Percentiles rank a stretch among this genome's conserved stretches.
phyloP scores from a whole-genome alignment of 495 filamentous ascomycete species.

The Schizothecium vesticola region DNA sequence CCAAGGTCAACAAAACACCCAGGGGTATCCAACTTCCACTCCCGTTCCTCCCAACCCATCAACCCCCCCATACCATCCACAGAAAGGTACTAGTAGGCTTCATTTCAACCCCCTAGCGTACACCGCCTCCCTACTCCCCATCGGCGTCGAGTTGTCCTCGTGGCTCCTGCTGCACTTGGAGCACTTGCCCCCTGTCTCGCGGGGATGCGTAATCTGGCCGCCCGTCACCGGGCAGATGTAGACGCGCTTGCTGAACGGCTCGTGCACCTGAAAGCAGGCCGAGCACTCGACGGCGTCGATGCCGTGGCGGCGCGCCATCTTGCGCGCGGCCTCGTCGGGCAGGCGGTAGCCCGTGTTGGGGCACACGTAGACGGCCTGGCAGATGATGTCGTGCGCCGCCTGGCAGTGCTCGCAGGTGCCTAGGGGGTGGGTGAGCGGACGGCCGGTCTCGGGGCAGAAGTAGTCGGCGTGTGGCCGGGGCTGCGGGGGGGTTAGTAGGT shows the following conservation, averaged over 20 bases:
- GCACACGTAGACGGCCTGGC: slow-evolving; percentile 30
- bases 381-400: slow-evolving; percentile 31
- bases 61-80: too few relatives aligned
- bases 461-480: slow-evolving; percentile 15
- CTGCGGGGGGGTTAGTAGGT: neutral
- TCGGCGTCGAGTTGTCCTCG: slow-evolving; percentile 27
- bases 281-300: slow-evolving; percentile 24
- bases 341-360: slow-evolving; percentile 33
- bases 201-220: slow-evolving; percentile 25
- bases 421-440: slow-evolving; percentile 19
- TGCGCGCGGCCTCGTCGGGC: neutral
- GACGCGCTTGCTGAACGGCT: slow-evolving; percentile 27
- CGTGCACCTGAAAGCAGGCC: slow-evolving; percentile 30
- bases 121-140: slow-evolving; percentile 21
- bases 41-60: neutral
- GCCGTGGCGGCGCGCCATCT: slow-evolving; percentile 11
- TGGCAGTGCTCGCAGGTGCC: slow-evolving; percentile 26
- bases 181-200: slow-evolving; percentile 25
- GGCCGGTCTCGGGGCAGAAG: slow-evolving; percentile 29
- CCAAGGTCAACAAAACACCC: neutral
- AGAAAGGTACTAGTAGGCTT: neutral
- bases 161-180: slow-evolving; percentile 24
- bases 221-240: slow-evolving; percentile 31
- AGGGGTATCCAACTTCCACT: neutral
- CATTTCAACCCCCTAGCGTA: neutral